Base-by-base conservation (phyloP, 805 yeast genomes). In the Candida ulmi region DNA sequence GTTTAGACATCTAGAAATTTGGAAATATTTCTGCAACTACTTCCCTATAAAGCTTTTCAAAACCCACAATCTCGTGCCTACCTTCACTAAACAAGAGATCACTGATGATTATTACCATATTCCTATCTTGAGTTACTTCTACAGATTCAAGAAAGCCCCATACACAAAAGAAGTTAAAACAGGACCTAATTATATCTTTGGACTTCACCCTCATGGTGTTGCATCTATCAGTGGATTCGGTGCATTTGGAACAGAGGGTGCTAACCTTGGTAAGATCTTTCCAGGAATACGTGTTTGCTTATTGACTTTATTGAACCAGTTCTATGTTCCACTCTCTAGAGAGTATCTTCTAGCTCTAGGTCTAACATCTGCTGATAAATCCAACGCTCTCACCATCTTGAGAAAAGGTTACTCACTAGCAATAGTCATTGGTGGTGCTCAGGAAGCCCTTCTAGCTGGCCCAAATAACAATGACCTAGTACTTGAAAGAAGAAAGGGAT, bases 171-270 rank as follows among this genome's bases (percentile, higher is more conserved):
- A 54, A 32, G 61, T 68, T 2, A 53, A 71, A 36, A 62, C 77
- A 3, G 91, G 88, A 0, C 90, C 87, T 2, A 66, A 83, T 28
- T 91, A 93, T 60, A 76, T 91, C 2, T 91, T 91, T 62, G 95
- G 96, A 0, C 82, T 87, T 54, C 97, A 90, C 60, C 99, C 99
- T 0, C 99, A 93, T 60, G 99, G 99, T 0, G 90, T 91, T 13
- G 88, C 90, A 11, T 85, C 95, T 1, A 72, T 90, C 74, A 96
- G 97, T 3, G 90, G 83, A 1, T 80, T 90, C 58, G 95, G 95
- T 1, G 80, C 82, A 0, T 66, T 90, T 45, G 88, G 83, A 0
- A 85, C 95, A 5, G 88, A 90, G 44, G 91, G 95, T 17, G 80
- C 88, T 4, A 71, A 75, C 18, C 82, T 84, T 71, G 66, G 76